Evolutionary conservation across 257 asterid genomes (phyloP).

Genomic region (Solanum okadae): DNA sequence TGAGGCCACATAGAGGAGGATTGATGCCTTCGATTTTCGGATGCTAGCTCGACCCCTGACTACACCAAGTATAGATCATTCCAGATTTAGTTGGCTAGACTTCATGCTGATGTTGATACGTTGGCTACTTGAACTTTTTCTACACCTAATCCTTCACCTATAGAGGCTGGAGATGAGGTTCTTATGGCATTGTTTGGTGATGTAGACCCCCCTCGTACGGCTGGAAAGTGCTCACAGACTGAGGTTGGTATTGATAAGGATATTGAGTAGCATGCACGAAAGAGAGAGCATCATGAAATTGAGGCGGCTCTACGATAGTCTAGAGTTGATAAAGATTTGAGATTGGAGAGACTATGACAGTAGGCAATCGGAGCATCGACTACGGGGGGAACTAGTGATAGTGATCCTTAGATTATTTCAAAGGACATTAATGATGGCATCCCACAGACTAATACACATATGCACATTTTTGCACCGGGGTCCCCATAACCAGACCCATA

Average conservation of each 20-base stretch:
- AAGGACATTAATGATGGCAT: neutral
- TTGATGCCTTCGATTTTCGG: too few relatives aligned
- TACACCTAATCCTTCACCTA: neutral
- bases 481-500: neutral
- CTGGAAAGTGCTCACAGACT: neutral
- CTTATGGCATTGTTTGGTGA: neutral
- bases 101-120: too few relatives aligned
- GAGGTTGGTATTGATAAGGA: neutral
- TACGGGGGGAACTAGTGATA: neutral
- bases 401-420: neutral
- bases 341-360: neutral
- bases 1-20: too few relatives aligned
- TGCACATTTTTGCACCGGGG: neutral
- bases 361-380: accelerated
- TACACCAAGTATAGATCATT: too few relatives aligned
- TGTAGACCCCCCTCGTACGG: neutral
- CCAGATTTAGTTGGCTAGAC: too few relatives aligned
- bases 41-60: too few relatives aligned
- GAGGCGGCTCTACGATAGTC: accelerated
- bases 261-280: neutral
- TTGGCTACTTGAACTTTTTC: too few relatives aligned
- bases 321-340: neutral
- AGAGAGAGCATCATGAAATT: neutral
- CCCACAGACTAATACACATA: neutral
- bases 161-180: neutral